Percentiles rank a stretch among this genome's conserved stretches.
phyloP scores from a whole-genome alignment of 1,139 yeast species.

The Yamadazyma dendronema region DNA sequence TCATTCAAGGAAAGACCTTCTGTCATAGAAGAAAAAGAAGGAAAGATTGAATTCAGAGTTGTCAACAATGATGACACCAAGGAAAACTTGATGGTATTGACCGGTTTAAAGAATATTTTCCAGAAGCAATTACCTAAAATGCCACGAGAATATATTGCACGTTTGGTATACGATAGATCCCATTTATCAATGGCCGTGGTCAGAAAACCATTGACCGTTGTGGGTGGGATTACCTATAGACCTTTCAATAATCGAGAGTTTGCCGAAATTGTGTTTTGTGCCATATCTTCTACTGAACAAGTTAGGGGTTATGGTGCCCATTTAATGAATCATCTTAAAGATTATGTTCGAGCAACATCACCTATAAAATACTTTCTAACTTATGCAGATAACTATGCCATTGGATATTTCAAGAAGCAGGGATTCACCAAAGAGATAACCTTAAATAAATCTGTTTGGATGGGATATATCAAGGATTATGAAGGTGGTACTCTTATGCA shows the following conservation, averaged over 20 bases:
- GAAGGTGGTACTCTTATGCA: slow-evolving; percentile 99
- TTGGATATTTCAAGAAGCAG: slow-evolving; percentile 96
- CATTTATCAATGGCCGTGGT: slow-evolving; percentile 96
- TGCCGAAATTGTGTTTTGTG: slow-evolving; percentile 98
- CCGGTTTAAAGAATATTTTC: slow-evolving; percentile 93
- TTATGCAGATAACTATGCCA: slow-evolving; percentile 97
- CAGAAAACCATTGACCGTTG: slow-evolving; percentile 88
- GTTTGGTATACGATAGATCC: slow-evolving; percentile 90
- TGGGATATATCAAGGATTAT: slow-evolving; percentile 97
- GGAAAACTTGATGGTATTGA: slow-evolving; percentile 86
- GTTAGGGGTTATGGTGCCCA: slow-evolving; percentile 99
- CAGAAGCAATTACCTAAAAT: slow-evolving; percentile 97
- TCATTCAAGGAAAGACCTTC: slow-evolving; percentile 91
- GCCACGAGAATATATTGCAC: slow-evolving; percentile 96
- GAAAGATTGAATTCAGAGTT: slow-evolving; percentile 89
- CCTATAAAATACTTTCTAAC: slow-evolving; percentile 86
- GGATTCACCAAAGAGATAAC: slow-evolving; percentile 96
- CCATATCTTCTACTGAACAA: slow-evolving; percentile 95
- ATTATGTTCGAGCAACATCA: slow-evolving; percentile 87
- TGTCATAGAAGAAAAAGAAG: slow-evolving; percentile 88
- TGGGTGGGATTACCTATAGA: slow-evolving; percentile 95
- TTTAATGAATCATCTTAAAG: slow-evolving; percentile 94
- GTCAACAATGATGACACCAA: slow-evolving; percentile 90
- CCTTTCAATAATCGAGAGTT: slow-evolving; percentile 89
- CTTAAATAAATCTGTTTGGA: slow-evolving; percentile 84